Base-by-base conservation (phyloP, 805 yeast genomes). In the Kodamaea kaohsiungensis region DNA sequence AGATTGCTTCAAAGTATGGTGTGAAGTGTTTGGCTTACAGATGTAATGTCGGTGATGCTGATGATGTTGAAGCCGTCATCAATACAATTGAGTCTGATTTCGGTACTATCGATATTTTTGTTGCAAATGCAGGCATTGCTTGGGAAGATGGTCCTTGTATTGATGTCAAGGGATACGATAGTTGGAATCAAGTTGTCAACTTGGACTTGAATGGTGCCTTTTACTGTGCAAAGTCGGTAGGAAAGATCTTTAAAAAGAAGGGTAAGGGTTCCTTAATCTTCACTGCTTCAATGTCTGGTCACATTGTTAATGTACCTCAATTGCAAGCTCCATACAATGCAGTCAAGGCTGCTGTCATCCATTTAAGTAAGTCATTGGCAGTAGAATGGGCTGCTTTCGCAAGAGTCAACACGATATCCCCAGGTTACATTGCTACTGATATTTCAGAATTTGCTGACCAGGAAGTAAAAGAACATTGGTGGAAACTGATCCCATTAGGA, bases 91-190 rank as follows among this genome's bases (percentile, higher is more conserved):
- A 76, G 58, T 59, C 70, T 55, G 96, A 89, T 65, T 90, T 91
- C 67, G 95, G 93, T 53, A 82, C 83, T 57, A 83, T 91, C 60
- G 96, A 91, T 69, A 75, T 89, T 25, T 87, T 89, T 64, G 95
- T 91, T 47, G 96, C 96, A 62, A 91, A 91, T 68, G 97, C 97
- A 12, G 97, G 97, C 43, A 84, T 89, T 27, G 54, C 61, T 9
- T 58, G 61, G 61, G 48, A 52, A 9, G 61, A 56, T 7, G 91
- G 92, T 18, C 81, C 81, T 16, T 64, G 67, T 55, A 58, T 73
- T 49, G 75, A 75, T 30, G 76, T 66, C 37, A 69, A 72, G 43
- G 74, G 73, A 16, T 65, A 64, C 46, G 73, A 67, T 18, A 54
- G 60, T 38, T 76, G 74, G 75, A 58, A 71, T 25, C 68, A 68